phyloP scores from a whole-genome alignment of 768 basidiomycete genomes.

The Lactarius evosmus region DNA sequence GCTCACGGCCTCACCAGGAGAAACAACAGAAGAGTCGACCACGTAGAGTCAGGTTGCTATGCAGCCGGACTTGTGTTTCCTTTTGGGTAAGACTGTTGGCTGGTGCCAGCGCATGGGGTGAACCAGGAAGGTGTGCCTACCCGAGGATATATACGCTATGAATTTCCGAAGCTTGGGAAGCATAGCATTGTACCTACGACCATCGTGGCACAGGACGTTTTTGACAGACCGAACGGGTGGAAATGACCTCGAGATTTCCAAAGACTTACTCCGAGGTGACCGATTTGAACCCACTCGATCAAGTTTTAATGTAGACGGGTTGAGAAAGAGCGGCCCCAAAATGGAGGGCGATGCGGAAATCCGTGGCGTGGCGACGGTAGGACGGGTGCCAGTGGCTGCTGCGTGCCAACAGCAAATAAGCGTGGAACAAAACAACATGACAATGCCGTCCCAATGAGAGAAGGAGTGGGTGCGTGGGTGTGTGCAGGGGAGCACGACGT shows the following conservation, averaged over 20 bases:
- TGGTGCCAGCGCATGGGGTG: slow-evolving; percentile 24
- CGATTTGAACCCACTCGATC: slow-evolving; percentile 24
- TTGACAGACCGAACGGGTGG: slow-evolving; percentile 12
- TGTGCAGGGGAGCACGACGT: slow-evolving; percentile 7
- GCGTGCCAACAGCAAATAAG: slow-evolving; percentile 20
- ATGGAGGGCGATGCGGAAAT: slow-evolving; percentile 17
- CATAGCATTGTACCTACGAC: slow-evolving; percentile 21
- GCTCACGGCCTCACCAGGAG: slow-evolving; percentile 5
- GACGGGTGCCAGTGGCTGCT: slow-evolving; percentile 3
- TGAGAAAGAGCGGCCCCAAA: slow-evolving; percentile 25
- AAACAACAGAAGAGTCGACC: slow-evolving; percentile 20
- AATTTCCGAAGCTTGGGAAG: slow-evolving; percentile 23
- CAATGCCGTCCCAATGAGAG: slow-evolving; percentile 3
- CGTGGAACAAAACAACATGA: slow-evolving; percentile 13
- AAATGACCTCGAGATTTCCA: slow-evolving; percentile 21
- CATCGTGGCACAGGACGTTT: slow-evolving; percentile 22
- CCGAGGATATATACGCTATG: slow-evolving; percentile 25
- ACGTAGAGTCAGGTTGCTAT: slow-evolving; percentile 27
- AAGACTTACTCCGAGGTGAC: slow-evolving; percentile 23
- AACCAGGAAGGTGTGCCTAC: slow-evolving; percentile 20
- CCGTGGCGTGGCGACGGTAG: slow-evolving; percentile 10
- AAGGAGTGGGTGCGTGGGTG: neutral
- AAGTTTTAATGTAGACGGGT: slow-evolving; percentile 25
- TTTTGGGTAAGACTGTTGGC: slow-evolving; percentile 23
- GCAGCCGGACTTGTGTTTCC: slow-evolving; percentile 15